Conservation (phyloP, 768 basidiomycete genomes). For the Gymnopilus junonius region DNA sequence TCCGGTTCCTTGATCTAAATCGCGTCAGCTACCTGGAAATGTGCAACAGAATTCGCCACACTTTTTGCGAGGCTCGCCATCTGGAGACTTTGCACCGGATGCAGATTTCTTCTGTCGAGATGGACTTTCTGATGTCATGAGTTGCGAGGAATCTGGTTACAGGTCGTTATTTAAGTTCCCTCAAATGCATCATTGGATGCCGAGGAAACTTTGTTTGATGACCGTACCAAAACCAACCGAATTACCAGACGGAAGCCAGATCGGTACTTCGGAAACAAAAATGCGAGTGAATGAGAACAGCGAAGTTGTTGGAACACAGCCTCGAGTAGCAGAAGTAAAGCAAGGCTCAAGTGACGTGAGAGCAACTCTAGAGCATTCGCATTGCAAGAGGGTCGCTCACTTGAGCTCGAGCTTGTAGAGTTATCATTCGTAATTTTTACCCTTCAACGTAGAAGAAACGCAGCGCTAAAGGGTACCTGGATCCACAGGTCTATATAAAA, state of each 20-base stretch:
- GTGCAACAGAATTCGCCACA: not conserved
- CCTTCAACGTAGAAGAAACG: not conserved
- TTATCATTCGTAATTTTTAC: not conserved
- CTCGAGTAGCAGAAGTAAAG: not conserved
- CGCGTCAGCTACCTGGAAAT: not conserved
- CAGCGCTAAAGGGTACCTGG: not conserved
- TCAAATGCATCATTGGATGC: not conserved
- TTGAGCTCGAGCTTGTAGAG: not conserved
- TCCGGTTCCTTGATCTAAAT: constrained; percentile 64
- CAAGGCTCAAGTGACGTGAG: constrained; percentile 1
- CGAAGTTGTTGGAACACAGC: not conserved
- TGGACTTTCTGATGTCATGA: not conserved
- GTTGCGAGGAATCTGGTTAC: not conserved
- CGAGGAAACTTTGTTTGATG: not conserved
- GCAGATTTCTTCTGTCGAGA: not conserved
- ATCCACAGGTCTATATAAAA: not conserved
- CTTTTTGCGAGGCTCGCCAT: constrained; percentile 31
- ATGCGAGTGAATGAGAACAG: not conserved
- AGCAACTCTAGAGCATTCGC: not conserved
- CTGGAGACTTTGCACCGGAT: constrained; percentile 32
- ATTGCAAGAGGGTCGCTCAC: not conserved
- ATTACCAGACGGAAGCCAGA: not conserved
- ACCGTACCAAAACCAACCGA: not conserved
- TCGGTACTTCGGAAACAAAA: not conserved
- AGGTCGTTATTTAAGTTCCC: not conserved